These are phyloP conservation scores for Xylariaceae sp. DNA, from an alignment of 2,329 filamentous ascomycete genomes.

Conservation along the genomic window DNA sequence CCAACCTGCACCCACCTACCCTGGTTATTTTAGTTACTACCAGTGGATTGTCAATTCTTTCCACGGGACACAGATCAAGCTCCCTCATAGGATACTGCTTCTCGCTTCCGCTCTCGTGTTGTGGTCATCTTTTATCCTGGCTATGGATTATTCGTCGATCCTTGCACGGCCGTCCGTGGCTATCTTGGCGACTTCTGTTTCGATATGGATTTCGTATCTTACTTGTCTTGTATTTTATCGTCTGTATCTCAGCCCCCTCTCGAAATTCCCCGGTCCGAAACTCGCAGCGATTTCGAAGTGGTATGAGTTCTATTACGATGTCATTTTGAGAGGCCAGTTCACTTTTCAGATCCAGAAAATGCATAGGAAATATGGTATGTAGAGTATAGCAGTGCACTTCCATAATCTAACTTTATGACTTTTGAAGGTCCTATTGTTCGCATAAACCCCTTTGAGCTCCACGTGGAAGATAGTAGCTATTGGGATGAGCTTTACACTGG, in stretches of 20 bases:
- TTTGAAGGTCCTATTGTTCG: slow-evolving; percentile 13
- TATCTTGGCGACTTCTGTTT: background rate
- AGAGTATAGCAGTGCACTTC: background rate
- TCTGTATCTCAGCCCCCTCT: background rate
- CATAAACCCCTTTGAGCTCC: slow-evolving; percentile 17
- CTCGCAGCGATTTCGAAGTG: slow-evolving; percentile 3
- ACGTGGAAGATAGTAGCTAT: slow-evolving; percentile 11
- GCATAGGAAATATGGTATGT: slow-evolving; percentile 16
- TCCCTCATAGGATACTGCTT: no score
- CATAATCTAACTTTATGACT: background rate
- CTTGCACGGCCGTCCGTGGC: background rate
- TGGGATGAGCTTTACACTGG: slow-evolving; percentile 16
- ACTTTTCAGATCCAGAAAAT: slow-evolving; percentile 8
- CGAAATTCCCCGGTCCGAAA: slow-evolving; percentile 5
- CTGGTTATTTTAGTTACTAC: background rate
- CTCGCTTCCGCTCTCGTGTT: background rate
- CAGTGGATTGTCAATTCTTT: no score
- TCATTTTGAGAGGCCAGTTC: background rate
- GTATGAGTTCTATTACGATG: slow-evolving; percentile 14
- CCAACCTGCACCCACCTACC: no score
- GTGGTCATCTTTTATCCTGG: background rate
- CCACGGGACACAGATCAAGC: no score
- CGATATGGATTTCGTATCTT: background rate
- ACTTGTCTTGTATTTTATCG: slow-evolving; percentile 1
- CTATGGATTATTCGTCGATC: background rate